Evolutionary conservation across 2,329 filamentous ascomycete genomes (phyloP).

Genomic region (Alternaria burnsii): DNA sequence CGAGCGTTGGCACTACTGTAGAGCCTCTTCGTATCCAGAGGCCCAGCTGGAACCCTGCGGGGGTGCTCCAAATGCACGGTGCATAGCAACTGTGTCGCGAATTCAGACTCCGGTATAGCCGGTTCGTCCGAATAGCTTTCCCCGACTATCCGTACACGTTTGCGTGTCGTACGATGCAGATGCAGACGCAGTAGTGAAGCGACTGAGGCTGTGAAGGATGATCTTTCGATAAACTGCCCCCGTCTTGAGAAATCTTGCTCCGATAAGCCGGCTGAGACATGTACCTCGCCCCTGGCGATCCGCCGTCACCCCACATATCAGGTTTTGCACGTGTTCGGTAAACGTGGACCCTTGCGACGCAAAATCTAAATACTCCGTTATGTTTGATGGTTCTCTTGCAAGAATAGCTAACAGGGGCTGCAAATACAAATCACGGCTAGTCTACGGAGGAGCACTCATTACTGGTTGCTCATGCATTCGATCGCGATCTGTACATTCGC

Average conservation of each 20-base stretch:
- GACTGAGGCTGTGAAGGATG: slow-evolving; percentile 30
- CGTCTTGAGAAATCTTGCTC: slow-evolving; percentile 5
- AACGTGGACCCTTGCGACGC: slow-evolving; percentile 11
- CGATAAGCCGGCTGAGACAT: slow-evolving; percentile 5
- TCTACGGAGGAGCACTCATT: background rate
- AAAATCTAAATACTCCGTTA: slow-evolving; percentile 23
- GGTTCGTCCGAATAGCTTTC: background rate
- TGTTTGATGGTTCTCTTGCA: slow-evolving; percentile 2
- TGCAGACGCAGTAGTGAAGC: slow-evolving; percentile 12
- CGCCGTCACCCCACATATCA: slow-evolving; percentile 13
- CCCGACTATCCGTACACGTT: background rate
- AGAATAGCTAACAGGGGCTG: slow-evolving; percentile 1
- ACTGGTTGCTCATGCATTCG: slow-evolving; percentile 3
- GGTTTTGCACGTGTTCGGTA: slow-evolving; percentile 10
- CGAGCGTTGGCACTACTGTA: slow-evolving; percentile 10
- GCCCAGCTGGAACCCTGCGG: slow-evolving; percentile 6
- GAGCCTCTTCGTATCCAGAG: slow-evolving; percentile 12
- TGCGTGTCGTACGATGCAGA: background rate
- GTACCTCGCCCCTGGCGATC: slow-evolving; percentile 17
- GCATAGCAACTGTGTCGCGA: background rate
- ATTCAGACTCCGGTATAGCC: background rate
- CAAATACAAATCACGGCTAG: slow-evolving; percentile 11
- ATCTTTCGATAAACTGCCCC: slow-evolving; percentile 4
- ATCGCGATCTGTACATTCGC: slow-evolving; percentile 15
- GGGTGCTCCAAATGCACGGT: slow-evolving; percentile 4